Conservation (phyloP, 2,329 filamentous ascomycete species). For the Rugonectria rugulosa region DNA sequence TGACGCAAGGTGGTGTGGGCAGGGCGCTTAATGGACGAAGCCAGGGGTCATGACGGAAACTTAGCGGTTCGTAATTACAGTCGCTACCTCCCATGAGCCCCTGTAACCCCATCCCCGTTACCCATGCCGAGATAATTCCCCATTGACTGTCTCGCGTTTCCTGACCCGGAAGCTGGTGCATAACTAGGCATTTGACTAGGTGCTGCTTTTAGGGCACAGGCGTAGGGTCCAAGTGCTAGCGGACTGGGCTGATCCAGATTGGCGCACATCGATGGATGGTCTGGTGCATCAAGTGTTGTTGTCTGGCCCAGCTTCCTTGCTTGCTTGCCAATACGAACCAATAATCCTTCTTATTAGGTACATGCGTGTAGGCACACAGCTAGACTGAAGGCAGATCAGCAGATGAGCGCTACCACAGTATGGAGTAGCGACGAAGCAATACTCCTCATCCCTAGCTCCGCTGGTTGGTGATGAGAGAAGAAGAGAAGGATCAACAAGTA, state of each 20-base stretch:
- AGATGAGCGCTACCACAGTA: not conserved
- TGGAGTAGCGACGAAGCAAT: not conserved
- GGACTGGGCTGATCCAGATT: not conserved
- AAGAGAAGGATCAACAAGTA: too few species aligned
- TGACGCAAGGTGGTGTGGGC: conserved; percentile 10
- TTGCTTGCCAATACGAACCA: not conserved
- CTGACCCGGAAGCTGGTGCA: not conserved
- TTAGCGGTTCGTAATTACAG: conserved; percentile 3
- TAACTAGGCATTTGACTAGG: not conserved
- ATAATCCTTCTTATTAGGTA: too few species aligned
- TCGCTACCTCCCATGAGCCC: not conserved
- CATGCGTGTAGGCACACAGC: too few species aligned
- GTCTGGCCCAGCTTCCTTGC: not conserved
- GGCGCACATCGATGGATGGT: not conserved
- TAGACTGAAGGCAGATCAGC: too few species aligned
- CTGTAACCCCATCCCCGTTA: not conserved
- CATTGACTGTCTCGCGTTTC: conserved; percentile 2
- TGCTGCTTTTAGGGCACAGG: not conserved
- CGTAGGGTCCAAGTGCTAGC: not conserved
- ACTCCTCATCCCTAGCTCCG: not conserved
- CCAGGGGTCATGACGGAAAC: conserved; percentile 5
- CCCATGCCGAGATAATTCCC: not conserved
- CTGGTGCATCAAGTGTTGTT: not conserved
- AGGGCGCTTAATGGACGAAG: not conserved
- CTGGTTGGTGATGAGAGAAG: not conserved